These are phyloP conservation scores for Oenanthe javanica DNA, from an alignment of 140 eudicot species.

Conservation along the genomic window DNA sequence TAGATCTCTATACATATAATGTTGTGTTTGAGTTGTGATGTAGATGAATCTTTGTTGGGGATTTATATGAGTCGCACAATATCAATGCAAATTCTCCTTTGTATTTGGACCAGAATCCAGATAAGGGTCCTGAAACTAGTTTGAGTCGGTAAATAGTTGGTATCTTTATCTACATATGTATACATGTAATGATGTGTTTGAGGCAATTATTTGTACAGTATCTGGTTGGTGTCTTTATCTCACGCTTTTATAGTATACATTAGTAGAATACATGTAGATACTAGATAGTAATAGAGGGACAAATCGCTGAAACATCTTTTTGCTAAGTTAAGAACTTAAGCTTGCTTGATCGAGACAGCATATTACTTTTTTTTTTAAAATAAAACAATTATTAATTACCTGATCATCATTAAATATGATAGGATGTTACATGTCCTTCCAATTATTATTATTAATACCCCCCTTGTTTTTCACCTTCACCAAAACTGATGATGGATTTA, in stretches of 20 bases:
- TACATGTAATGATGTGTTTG: background rate
- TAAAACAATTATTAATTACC: background rate
- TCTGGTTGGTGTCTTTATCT: background rate
- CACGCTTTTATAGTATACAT: background rate
- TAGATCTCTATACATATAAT: background rate
- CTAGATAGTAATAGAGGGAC: background rate
- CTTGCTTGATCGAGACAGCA: background rate
- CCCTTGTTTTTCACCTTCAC: background rate
- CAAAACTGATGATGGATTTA: background rate
- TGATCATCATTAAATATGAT: too few relatives aligned
- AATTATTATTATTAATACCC: too few relatives aligned
- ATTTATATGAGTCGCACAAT: background rate
- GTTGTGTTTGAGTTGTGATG: background rate
- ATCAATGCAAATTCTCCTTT: background rate
- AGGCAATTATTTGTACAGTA: background rate
- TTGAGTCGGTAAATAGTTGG: background rate
- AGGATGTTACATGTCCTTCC: background rate
- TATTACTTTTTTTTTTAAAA: background rate
- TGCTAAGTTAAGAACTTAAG: background rate
- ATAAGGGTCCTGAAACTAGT: background rate
- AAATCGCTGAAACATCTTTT: background rate
- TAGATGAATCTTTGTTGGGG: background rate
- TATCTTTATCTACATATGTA: background rate
- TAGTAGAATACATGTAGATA: background rate
- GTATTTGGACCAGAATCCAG: background rate